Conservation (phyloP, 2,329 filamentous ascomycete species). For the Fusarium incarnatum region DNA sequence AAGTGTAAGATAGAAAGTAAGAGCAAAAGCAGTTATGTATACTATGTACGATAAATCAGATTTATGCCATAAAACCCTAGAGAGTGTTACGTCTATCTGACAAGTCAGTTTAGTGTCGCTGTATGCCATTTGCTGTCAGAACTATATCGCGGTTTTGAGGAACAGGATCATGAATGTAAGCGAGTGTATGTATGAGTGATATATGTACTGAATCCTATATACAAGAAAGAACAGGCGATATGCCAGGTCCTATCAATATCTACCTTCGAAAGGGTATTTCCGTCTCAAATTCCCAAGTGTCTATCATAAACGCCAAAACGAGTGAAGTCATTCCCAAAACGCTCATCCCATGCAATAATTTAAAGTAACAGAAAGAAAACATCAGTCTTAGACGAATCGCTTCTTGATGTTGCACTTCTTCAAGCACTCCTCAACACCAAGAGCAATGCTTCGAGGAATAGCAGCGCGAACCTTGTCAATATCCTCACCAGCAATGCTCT, state of each 20-base stretch:
- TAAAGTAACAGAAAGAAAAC: neutral
- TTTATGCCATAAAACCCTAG: neutral
- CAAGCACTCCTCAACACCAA: slow-evolving; percentile 65
- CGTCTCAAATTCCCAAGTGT: neutral
- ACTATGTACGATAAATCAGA: neutral
- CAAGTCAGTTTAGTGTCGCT: neutral
- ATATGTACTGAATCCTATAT: slow-evolving; percentile 2
- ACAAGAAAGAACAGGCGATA: neutral
- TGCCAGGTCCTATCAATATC: slow-evolving; percentile 5
- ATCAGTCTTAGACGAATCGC: slow-evolving; percentile 51
- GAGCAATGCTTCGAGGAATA: slow-evolving; percentile 61
- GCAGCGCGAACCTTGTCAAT: slow-evolving; percentile 57
- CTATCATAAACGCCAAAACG: slow-evolving; percentile 16
- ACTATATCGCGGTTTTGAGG: neutral
- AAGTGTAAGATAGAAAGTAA: slow-evolving; percentile 10
- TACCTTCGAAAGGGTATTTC: slow-evolving; percentile 11
- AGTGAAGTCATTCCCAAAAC: neutral
- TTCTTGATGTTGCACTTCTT: slow-evolving; percentile 49
- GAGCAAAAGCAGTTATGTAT: neutral
- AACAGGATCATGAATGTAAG: neutral
- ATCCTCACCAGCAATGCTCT: slow-evolving; percentile 59
- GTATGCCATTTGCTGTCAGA: neutral
- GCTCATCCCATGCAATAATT: neutral
- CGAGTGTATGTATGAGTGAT: neutral
- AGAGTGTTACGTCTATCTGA: neutral